Evolutionary conservation across 495 filamentous ascomycete genomes (phyloP).

Genomic region (Annulohypoxylon bovei): DNA sequence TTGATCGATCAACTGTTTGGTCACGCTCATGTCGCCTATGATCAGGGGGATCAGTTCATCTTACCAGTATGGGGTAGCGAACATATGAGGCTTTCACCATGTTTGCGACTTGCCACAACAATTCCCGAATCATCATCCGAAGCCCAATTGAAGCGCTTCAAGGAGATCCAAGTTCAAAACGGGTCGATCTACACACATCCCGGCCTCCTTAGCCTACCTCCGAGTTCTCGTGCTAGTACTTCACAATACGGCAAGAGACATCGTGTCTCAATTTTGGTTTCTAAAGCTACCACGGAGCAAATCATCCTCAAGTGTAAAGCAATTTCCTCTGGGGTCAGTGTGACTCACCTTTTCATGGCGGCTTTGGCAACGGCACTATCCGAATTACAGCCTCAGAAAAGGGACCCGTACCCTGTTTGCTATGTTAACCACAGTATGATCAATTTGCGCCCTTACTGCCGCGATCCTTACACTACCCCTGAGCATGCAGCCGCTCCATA

Average conservation of each 20-base stretch:
- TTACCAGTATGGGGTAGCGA: slow-evolving; percentile 27
- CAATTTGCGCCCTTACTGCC: slow-evolving; percentile 45
- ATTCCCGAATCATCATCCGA: slow-evolving; percentile 26
- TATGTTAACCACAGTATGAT: slow-evolving; percentile 50
- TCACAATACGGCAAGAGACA: slow-evolving; percentile 25
- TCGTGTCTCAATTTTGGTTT: slow-evolving; percentile 27
- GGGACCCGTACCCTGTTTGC: slow-evolving; percentile 22
- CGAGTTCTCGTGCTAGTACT: neutral
- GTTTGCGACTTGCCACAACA: slow-evolving; percentile 35
- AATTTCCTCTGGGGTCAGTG: slow-evolving; percentile 35
- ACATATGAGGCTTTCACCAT: slow-evolving; percentile 25
- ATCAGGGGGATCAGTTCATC: slow-evolving; percentile 32
- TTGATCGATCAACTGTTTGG: slow-evolving; percentile 46
- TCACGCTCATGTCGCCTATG: slow-evolving; percentile 30
- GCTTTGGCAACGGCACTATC: slow-evolving; percentile 45
- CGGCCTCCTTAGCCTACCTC: slow-evolving; percentile 20
- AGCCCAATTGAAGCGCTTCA: slow-evolving; percentile 16
- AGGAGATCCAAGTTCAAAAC: slow-evolving; percentile 28
- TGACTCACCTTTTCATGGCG: slow-evolving; percentile 50
- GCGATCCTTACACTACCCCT: slow-evolving; percentile 39
- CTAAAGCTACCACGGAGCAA: slow-evolving; percentile 14
- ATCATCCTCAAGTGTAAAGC: slow-evolving; percentile 41
- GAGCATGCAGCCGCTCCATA: slow-evolving; percentile 46
- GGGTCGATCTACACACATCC: slow-evolving; percentile 23
- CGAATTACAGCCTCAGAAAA: slow-evolving; percentile 29